Percentiles rank a stretch among this genome's conserved stretches.
Evolutionary conservation across 805 yeast genomes (phyloP).

Genomic region (Ogataea trehalophila): DNA sequence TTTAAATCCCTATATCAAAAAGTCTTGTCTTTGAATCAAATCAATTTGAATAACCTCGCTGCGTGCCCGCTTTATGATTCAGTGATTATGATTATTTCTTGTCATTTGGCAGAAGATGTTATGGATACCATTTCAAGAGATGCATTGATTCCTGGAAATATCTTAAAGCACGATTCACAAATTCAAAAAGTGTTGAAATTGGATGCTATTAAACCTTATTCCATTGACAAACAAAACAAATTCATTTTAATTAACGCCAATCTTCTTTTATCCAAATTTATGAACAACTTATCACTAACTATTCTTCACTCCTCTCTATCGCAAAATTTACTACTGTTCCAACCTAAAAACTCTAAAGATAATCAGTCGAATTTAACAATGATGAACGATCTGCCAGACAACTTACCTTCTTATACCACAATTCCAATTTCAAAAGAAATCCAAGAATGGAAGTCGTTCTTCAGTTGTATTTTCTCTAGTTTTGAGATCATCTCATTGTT

Average conservation of each 20-base stretch:
- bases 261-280: constrained; percentile 29
- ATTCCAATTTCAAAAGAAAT: constrained; percentile 15
- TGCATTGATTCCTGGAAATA: constrained; percentile 20
- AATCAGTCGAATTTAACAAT: constrained; percentile 18
- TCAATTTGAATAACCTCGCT: constrained; percentile 13
- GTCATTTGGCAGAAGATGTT: constrained; percentile 30
- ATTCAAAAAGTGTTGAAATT: constrained; percentile 19
- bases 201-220: constrained; percentile 12
- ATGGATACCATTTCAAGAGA: constrained; percentile 30
- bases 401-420: constrained; percentile 14
- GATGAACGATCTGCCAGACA: constrained; percentile 22
- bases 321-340: constrained; percentile 32
- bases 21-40: constrained; percentile 7
- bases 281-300: constrained; percentile 24
- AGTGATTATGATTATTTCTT: constrained; percentile 25
- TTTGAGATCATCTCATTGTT: constrained; percentile 31
- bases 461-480: constrained; percentile 28
- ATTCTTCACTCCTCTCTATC: constrained; percentile 29
- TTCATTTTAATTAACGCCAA: constrained; percentile 32
- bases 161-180: constrained; percentile 22
- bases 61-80: constrained; percentile 23
- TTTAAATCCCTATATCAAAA: constrained; percentile 13
- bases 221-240: constrained; percentile 13
- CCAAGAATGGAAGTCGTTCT: constrained; percentile 29
- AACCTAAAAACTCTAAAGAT: constrained; percentile 21